These are phyloP conservation scores for Vinca minor DNA, from an alignment of 257 asterid species.

Conservation along the genomic window DNA sequence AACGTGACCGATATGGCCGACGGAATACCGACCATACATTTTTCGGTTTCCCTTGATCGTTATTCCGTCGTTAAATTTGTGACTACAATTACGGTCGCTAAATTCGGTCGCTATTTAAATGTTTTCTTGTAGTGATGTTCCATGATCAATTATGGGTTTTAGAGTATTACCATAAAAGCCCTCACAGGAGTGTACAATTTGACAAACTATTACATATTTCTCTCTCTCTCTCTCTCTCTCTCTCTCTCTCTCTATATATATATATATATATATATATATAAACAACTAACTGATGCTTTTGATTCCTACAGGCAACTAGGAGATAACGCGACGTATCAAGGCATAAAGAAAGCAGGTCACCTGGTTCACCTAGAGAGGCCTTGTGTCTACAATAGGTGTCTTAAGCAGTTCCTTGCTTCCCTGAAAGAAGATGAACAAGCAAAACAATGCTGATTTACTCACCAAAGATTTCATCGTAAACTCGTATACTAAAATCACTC, in stretches of 20 bases:
- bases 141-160: neutral
- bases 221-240: no score
- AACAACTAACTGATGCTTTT: slow-evolving; percentile 2
- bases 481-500: no score
- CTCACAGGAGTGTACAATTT: neutral
- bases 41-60: no score
- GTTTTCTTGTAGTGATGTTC: no score
- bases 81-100: no score
- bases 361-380: slow-evolving; percentile 85
- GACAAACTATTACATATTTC: neutral
- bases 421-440: slow-evolving; percentile 32
- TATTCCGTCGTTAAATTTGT: no score
- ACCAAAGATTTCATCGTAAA: neutral
- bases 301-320: slow-evolving; percentile 55
- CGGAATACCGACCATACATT: no score
- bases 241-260: no score
- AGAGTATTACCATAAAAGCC: neutral
- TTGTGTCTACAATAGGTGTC: slow-evolving; percentile 54
- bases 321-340: slow-evolving; percentile 38
- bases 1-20: no score
- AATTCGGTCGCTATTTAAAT: no score
- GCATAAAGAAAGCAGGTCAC: slow-evolving; percentile 75
- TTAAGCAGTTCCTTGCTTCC: slow-evolving; percentile 60
- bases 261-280: neutral
- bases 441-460: slow-evolving; percentile 17